Base-by-base conservation (phyloP, 116 monocot genomes). In the Cymodocea nodosa region DNA sequence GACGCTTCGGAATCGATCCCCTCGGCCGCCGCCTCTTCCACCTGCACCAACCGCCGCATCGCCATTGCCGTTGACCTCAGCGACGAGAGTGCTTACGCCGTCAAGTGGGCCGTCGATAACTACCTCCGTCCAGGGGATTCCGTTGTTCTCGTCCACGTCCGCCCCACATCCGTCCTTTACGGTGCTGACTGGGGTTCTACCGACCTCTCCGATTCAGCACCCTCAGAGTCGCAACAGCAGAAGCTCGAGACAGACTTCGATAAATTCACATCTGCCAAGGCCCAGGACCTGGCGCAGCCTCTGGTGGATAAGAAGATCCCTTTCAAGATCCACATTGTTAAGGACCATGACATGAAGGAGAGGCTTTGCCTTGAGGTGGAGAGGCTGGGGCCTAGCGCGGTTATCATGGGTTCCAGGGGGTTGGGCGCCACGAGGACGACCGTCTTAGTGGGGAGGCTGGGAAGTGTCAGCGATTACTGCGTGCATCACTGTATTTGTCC, bases 291-390 rank as follows among this genome's bases (percentile, higher is more conserved):
- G 17, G 85, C 89, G 17, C 79, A 77, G 75, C 89, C 89, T 12
- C 77, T 89, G 39, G 71, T 76, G 52, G 85, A 85, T 25, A 73
- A 83, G 35, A 71, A 74, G 65, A 77, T 90, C 75, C 90, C 90
- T 5, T 90, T 85, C 68, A 90, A 90, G 78, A 86, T 90, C 63
- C 83, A 86, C 72, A 86, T 86, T 71, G 86, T 90, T 23, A 86
- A 86, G 79, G 90, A 90, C 70, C 86, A 86, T 67, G 90, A 90
- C 68, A 90, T 90, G 90, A 90, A 90, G 77, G 90, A 90, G 75
- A 76, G 90, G 68, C 85, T 90, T 14, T 90, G 89, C 65, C 73
- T 90, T 30, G 90, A 90, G 81, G 86, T 86, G 4, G 90, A 90
- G 81, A 68, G 90, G 70, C 70, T 90, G 6, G 90, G 86, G 11